Evolutionary conservation across 495 filamentous ascomycete genomes (phyloP).

Genomic region (Cairneyella variabilis): DNA sequence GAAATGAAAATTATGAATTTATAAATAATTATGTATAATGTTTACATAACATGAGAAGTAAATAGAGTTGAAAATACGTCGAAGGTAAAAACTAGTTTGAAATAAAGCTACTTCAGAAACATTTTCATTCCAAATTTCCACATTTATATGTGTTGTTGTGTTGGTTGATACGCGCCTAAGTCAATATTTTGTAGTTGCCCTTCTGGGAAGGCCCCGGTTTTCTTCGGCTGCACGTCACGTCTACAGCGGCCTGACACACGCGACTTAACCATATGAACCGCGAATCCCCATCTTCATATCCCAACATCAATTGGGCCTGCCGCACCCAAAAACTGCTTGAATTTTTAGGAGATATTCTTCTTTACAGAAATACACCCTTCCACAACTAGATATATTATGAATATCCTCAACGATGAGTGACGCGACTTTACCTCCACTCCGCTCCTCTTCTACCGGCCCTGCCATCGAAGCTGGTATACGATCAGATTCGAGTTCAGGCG

Average conservation of each 20-base stretch:
- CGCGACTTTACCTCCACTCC: slow-evolving; percentile 27
- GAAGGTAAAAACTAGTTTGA: not conserved
- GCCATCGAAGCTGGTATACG: not conserved
- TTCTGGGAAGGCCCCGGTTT: not conserved
- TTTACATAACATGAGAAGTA: no score
- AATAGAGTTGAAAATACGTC: no score
- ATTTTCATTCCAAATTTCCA: not conserved
- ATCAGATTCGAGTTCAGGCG: slow-evolving; percentile 13
- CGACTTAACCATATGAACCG: not conserved
- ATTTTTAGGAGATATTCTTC: slow-evolving; percentile 1
- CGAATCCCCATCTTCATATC: slow-evolving; percentile 5
- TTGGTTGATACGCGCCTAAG: not conserved
- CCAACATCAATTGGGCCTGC: slow-evolving; percentile 19
- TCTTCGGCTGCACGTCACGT: slow-evolving; percentile 2
- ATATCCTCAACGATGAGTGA: slow-evolving; percentile 25
- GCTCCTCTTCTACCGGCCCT: slow-evolving; percentile 18
- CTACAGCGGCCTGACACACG: not conserved
- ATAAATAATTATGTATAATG: no score
- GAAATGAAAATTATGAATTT: no score
- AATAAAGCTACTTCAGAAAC: not conserved
- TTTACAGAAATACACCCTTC: slow-evolving; percentile 4
- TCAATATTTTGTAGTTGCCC: not conserved
- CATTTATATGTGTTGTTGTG: not conserved
- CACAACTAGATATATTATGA: slow-evolving; percentile 19
- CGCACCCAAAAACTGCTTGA: not conserved